A percentile compares a stretch with the other conserved stretches of the same genome.
Conservation (phyloP, 495 filamentous ascomycete species). For the Pyrenula aspistea region DNA sequence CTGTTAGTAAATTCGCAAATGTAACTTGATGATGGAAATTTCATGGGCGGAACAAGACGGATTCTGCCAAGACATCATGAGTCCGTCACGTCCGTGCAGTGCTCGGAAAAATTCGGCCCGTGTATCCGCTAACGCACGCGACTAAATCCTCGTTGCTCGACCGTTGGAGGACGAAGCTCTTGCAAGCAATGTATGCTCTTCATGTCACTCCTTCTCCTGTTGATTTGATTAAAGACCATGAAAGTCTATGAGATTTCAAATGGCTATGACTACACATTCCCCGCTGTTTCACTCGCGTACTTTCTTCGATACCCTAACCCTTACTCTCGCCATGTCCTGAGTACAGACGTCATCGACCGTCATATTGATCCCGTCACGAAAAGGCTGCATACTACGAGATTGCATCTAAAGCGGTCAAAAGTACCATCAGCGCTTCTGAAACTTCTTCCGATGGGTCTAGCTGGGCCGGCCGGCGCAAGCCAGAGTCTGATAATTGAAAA, state of each 20-base stretch:
- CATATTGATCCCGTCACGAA: constrained; percentile 68
- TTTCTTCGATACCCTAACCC: constrained; percentile 99
- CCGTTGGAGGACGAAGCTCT: neutral
- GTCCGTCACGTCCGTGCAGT: too few relatives aligned
- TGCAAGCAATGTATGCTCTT: neutral
- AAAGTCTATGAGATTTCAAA: constrained; percentile 84
- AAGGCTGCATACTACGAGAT: constrained; percentile 72
- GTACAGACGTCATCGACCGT: constrained; percentile 87
- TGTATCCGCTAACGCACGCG: neutral
- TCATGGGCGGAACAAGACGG: too few relatives aligned
- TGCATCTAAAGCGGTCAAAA: constrained; percentile 90
- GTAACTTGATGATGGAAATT: too few relatives aligned
- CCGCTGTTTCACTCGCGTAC: constrained; percentile 90
- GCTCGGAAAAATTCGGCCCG: too few relatives aligned
- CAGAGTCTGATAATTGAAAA: constrained; percentile 86
- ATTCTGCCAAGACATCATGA: too few relatives aligned
- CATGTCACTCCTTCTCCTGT: neutral
- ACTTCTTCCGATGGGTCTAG: constrained; percentile 65
- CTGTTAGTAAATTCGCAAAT: too few relatives aligned
- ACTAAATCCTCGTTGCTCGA: too few relatives aligned
- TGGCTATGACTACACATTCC: constrained; percentile 84
- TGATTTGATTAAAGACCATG: constrained; percentile 37
- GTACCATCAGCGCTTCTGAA: constrained; percentile 74
- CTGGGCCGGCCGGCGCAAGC: constrained; percentile 57
- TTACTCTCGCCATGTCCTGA: constrained; percentile 87